These are phyloP conservation scores for Neopestalotiopsis clavispora DNA, from an alignment of 2,329 filamentous ascomycete genomes.

Conservation along the genomic window DNA sequence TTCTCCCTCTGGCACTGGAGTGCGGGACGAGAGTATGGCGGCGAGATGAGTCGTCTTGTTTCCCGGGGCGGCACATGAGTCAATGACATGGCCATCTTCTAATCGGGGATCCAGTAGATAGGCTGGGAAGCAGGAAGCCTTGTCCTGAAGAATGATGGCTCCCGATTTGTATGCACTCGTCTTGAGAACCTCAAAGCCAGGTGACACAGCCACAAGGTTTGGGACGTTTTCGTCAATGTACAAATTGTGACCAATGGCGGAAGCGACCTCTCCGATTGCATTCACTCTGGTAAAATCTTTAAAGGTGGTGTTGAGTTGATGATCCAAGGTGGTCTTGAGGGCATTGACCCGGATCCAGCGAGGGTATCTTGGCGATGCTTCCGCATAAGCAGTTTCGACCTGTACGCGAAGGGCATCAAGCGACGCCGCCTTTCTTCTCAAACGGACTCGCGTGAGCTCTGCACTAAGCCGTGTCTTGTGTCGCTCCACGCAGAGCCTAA, in stretches of 20 bases:
- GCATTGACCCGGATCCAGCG: constrained; percentile 92
- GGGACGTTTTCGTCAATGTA: constrained; percentile 83
- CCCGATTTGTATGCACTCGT: constrained; percentile 76
- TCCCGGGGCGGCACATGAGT: constrained; percentile 91
- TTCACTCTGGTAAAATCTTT: constrained; percentile 61
- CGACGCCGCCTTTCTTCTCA: constrained; percentile 72
- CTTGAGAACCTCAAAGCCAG: constrained; percentile 73
- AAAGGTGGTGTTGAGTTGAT: constrained; percentile 80
- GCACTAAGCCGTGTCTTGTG: constrained; percentile 82
- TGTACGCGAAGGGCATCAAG: constrained; percentile 68
- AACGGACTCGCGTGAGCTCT: constrained; percentile 80
- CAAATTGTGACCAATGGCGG: constrained; percentile 53
- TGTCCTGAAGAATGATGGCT: constrained; percentile 89
- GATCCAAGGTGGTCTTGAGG: constrained; percentile 70
- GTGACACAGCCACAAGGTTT: constrained; percentile 79
- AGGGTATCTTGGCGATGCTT: constrained; percentile 65
- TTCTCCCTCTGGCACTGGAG: constrained; percentile 38
- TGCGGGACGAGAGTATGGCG: constrained; percentile 64
- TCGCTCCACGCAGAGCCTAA: constrained; percentile 75
- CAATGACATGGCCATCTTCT: constrained; percentile 78
- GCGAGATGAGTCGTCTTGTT: constrained; percentile 97
- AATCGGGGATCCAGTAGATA: constrained; percentile 76
- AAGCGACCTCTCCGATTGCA: constrained; percentile 61
- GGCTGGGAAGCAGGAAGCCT: constrained; percentile 95
- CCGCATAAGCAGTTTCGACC: constrained; percentile 57